Conservation (phyloP, 1,284 basidiomycete genomes). For the Sporisorium exsertum region DNA sequence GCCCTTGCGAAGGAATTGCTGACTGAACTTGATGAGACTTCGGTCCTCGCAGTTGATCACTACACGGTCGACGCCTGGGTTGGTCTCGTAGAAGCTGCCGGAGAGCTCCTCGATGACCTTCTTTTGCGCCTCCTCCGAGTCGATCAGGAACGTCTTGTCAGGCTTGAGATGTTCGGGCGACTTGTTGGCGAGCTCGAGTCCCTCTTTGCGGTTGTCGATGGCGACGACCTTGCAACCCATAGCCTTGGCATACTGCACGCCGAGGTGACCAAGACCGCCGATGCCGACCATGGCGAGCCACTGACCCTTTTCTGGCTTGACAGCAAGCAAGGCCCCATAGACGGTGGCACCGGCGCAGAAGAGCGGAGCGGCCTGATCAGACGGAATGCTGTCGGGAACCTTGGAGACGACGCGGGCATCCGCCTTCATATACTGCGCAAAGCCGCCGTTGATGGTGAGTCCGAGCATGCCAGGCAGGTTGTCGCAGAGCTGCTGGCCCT, state of each 20-base stretch:
- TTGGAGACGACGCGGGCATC: constrained; percentile 60
- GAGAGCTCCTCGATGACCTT: constrained; percentile 51
- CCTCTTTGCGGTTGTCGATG: constrained; percentile 60
- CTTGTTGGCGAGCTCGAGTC: constrained; percentile 39
- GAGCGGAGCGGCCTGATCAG: constrained; percentile 69
- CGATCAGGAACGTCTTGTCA: constrained; percentile 54
- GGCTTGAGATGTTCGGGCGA: constrained; percentile 50
- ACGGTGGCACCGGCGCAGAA: constrained; percentile 71
- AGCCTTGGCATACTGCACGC: constrained; percentile 68
- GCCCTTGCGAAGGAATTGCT: constrained; percentile 60
- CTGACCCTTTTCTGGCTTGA: constrained; percentile 62
- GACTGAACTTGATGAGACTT: constrained; percentile 48
- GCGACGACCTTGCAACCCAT: constrained; percentile 69
- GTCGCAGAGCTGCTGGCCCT: constrained; percentile 59
- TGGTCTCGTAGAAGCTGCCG: constrained; percentile 54
- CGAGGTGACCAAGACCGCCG: constrained; percentile 70
- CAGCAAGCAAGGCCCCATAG: constrained; percentile 69
- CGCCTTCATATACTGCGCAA: constrained; percentile 63
- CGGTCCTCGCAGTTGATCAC: constrained; percentile 58
- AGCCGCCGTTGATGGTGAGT: constrained; percentile 57
- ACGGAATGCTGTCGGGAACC: constrained; percentile 62
- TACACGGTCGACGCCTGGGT: constrained; percentile 61
- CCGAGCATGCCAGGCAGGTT: constrained; percentile 59
- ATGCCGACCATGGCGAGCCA: constrained; percentile 71
- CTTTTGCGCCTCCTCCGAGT: constrained; percentile 48